Percentiles rank a stretch among this genome's conserved stretches.
phyloP scores from a whole-genome alignment of 176 grass and related monocot genomes.

The Guadua angustifolia region DNA sequence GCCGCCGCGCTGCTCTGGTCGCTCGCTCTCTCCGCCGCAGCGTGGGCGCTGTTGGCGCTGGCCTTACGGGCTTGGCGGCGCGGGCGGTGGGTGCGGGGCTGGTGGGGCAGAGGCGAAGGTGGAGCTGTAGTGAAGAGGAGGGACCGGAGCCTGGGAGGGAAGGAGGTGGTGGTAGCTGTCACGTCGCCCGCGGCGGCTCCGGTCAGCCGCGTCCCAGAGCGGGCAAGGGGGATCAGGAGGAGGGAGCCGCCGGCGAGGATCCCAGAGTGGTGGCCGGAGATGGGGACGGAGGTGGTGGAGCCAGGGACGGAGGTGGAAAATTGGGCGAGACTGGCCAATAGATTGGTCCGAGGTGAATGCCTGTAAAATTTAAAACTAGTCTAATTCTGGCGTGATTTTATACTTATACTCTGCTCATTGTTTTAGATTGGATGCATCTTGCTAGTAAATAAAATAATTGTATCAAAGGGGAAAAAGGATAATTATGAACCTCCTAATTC shows the following conservation, averaged over 20 bases:
- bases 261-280: constrained; percentile 63
- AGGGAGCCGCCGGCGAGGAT: constrained; percentile 36
- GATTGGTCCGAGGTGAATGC: constrained; percentile 68
- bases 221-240: constrained; percentile 33
- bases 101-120: constrained; percentile 33
- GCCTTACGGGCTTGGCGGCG: constrained; percentile 40
- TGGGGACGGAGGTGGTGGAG: constrained; percentile 18
- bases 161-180: constrained; percentile 66
- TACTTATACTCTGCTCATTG: background rate
- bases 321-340: constrained; percentile 47
- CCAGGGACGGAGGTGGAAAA: constrained; percentile 27
- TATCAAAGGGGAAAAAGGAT: background rate
- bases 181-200: constrained; percentile 23
- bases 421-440: background rate
- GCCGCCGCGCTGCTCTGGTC: constrained; percentile 52
- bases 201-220: constrained; percentile 39
- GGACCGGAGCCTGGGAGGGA: constrained; percentile 73
- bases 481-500: background rate
- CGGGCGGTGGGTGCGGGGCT: constrained; percentile 15
- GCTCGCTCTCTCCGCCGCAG: constrained; percentile 44
- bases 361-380: background rate
- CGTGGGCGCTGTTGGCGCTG: constrained; percentile 46
- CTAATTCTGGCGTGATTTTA: background rate
- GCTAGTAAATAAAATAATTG: background rate
- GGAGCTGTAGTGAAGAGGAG: constrained; percentile 40